Evolutionary conservation across 139 green algal genomes (phyloP).

Genomic region (Raphidocelis subcapitata): DNA sequence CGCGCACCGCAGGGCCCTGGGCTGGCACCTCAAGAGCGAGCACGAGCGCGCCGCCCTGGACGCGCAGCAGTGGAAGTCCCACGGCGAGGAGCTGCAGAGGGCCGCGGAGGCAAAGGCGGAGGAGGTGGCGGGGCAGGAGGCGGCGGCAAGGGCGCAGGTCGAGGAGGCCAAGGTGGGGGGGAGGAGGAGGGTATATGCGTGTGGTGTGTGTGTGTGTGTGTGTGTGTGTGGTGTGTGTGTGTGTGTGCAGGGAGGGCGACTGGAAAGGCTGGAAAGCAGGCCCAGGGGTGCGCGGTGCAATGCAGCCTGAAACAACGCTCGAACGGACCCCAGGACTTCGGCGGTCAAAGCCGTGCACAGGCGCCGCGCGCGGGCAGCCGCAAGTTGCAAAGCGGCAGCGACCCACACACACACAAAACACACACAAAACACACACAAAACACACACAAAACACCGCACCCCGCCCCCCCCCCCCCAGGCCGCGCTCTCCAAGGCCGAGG

Average conservation of each 20-base stretch:
- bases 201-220: too few species aligned
- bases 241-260: not conserved
- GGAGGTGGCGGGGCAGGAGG: constrained; percentile 21
- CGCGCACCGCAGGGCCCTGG: constrained; percentile 39
- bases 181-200: not conserved
- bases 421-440: too few species aligned
- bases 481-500: constrained; percentile 20
- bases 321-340: too few species aligned
- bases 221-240: not conserved
- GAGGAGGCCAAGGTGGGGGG: constrained; percentile 24
- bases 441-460: not conserved
- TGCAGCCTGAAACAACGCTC: too few species aligned
- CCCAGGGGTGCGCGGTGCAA: too few species aligned
- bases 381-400: too few species aligned
- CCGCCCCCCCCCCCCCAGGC: constrained; percentile 2
- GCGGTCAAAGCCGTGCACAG: too few species aligned
- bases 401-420: too few species aligned
- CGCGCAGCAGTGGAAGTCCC: constrained; percentile 40
- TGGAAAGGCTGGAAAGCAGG: too few species aligned
- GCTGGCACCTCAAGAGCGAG: constrained; percentile 34
- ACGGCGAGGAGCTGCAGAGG: constrained; percentile 28
- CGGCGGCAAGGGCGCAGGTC: constrained; percentile 6
- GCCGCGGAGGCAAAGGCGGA: constrained; percentile 19
- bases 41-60: constrained; percentile 37
- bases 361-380: too few species aligned